These are phyloP conservation scores for Phytophthora palmivora DNA, from an alignment of 352 stramenopile genomes.

Conservation along the genomic window DNA sequence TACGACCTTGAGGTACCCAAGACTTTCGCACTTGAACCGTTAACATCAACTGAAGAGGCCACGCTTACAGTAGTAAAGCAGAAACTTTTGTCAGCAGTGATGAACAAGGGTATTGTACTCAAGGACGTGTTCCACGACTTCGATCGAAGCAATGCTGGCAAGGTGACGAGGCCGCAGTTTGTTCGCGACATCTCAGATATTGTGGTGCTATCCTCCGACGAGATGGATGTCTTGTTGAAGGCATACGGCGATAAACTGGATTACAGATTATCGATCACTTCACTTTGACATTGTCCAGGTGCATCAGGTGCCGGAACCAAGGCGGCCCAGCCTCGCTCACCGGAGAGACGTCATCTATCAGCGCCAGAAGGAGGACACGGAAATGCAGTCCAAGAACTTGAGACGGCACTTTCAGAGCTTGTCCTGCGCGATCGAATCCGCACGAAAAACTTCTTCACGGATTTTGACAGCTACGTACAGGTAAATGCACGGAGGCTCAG, in stretches of 20 bases:
- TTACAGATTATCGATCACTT: slow-evolving; percentile 78
- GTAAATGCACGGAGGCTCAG: slow-evolving; percentile 79
- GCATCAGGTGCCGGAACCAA: slow-evolving; percentile 37
- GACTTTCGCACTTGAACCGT: slow-evolving; percentile 38
- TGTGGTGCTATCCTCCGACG: slow-evolving; percentile 51
- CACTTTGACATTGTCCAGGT: slow-evolving; percentile 67
- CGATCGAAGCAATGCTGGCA: slow-evolving; percentile 82
- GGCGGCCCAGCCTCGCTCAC: slow-evolving; percentile 45
- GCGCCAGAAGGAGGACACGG: slow-evolving; percentile 26
- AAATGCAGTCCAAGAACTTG: slow-evolving; percentile 53
- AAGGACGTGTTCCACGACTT: slow-evolving; percentile 91
- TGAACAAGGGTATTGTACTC: slow-evolving; percentile 83
- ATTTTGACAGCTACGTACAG: slow-evolving; percentile 82
- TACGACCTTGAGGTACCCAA: slow-evolving; percentile 39
- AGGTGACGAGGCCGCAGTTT: slow-evolving; percentile 85
- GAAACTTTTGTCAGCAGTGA: slow-evolving; percentile 69
- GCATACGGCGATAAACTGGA: slow-evolving; percentile 78
- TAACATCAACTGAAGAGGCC: slow-evolving; percentile 45
- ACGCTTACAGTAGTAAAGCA: slow-evolving; percentile 50
- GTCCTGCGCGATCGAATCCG: slow-evolving; percentile 78
- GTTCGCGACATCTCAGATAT: slow-evolving; percentile 75
- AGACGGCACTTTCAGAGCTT: slow-evolving; percentile 65
- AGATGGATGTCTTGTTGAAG: slow-evolving; percentile 72
- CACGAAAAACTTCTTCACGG: slow-evolving; percentile 86
- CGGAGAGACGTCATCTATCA: slow-evolving; percentile 61